Evolutionary conservation across 352 stramenopile genomes (phyloP), one percentile per base, ranked within the genome.

Genomic region (Phytophthora tubulina): DNA sequence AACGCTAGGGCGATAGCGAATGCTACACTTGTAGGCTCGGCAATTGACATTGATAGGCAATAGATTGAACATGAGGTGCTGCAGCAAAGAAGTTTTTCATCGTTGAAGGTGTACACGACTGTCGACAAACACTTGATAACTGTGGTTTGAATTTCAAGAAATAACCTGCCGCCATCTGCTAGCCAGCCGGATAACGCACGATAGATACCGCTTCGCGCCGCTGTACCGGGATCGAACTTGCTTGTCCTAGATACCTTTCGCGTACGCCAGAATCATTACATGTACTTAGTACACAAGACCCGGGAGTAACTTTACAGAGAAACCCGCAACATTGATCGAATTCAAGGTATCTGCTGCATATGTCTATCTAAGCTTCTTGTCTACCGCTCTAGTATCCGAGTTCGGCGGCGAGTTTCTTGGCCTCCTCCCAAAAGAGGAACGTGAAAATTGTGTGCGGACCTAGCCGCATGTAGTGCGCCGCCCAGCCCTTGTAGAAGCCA

Each of bases 401-500:
- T 32, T 87, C 68, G 13, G 83, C 72, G 2, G 87, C 89, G 17
- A 95, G 30, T 67, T 81, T 83, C 69, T 96, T 95, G 54, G 82
- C 85, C 32, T 95, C 80, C 63, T 96, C 89, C 89, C 89, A 96
- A 38, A 96, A 92, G 41, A 96, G 65, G 63, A 96, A 94, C 15
- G 89, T 96, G 56, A 93, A 94, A 52, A 96, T 76, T 3, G 89
- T 96, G 76, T 96, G 89, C 4, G 89, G 89, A 7, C 88, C 89
- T 59, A 96, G 80, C 27, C 89, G 89, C 64, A 96, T 90, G 81
- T 95, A 96, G 63, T 96, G 88, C 48, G 89, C 89, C 15, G 85
- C 76, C 89, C 89, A 96, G 58, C 89, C 89, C 75, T 96, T 96
- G 83, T 92, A 95, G 62, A 96, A 94, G 13, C 88, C 89, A 2